Evolutionary conservation across 2,329 filamentous ascomycete species (phyloP), one percentile per base, ranked within the genome.

Genomic region (Samsoniella hepiali): DNA sequence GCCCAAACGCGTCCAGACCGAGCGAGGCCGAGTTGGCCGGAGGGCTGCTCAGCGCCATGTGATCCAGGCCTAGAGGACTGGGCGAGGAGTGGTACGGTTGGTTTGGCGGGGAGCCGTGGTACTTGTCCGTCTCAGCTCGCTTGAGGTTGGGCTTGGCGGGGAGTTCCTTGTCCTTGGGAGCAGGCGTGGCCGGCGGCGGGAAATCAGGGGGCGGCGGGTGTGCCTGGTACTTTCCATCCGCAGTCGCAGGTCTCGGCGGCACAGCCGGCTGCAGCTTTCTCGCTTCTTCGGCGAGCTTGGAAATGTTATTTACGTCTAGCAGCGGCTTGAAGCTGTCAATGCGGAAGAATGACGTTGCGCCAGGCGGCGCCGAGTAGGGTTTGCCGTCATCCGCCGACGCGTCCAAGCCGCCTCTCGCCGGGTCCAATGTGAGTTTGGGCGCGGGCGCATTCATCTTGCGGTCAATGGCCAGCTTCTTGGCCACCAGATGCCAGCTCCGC

Each of bases 401-500:
- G 1, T 51, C 45, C 1, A 47, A 44, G 31, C 45, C 29, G 5
- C 54, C 22, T 22, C 22, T 44, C 27, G 22, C 50, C 13, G 31
- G 29, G 17, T 53, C 70, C 73, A 13, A 71, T 49, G 13, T 69
- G 68, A 66, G 75, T 76, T 65, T 70, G 69, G 22, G 72, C 67
- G 27, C 69, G 54, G 50, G 70, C 68, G n/a, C 63, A 56, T 68
- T 70, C 56, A 70, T 68, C 65, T 72, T 73, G 55, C 70, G 72
- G 62, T 83, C 82, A 22, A 87, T 65, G 57, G 77, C 74, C 5
- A 77, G 86, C 71, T 89, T 83, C 65, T 87, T 87, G 68, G 91
- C 88, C 50, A 91, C 89, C 8, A 97, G 78, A 71, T 97, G 97
- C 92, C 93, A 97, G 74, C 91, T 96, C 64, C 94, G 86, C 93